phyloP scores from a whole-genome alignment of 1,139 yeast genomes.

The Nadsonia commutata region DNA sequence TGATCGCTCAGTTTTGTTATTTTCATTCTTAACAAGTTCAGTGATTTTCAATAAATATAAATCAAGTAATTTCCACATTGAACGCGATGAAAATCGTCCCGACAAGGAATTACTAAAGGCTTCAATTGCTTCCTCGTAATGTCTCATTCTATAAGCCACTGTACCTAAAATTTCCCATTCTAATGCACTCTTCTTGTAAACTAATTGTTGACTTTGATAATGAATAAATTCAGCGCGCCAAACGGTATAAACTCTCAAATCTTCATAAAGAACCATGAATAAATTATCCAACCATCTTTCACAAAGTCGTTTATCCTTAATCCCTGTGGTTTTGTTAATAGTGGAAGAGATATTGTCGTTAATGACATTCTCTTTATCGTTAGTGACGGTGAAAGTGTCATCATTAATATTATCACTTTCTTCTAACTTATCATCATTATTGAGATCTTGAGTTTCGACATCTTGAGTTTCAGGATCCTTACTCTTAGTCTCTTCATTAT shows the following conservation, averaged over 20 bases:
- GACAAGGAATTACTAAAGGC: slow-evolving; percentile 64
- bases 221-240: slow-evolving; percentile 90
- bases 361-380: slow-evolving; percentile 3
- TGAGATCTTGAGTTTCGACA: slow-evolving; percentile 1
- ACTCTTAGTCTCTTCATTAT: slow-evolving; percentile 7
- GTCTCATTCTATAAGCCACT: slow-evolving; percentile 65
- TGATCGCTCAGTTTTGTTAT: neutral
- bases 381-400: neutral
- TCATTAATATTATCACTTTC: neutral
- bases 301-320: slow-evolving; percentile 68
- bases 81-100: slow-evolving; percentile 70
- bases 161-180: slow-evolving; percentile 93
- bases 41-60: slow-evolving; percentile 28
- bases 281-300: slow-evolving; percentile 91
- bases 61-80: slow-evolving; percentile 60
- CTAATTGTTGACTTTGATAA: slow-evolving; percentile 60
- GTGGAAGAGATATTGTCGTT: neutral
- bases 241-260: slow-evolving; percentile 66
- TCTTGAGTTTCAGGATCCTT: slow-evolving; percentile 1
- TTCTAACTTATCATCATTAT: neutral
- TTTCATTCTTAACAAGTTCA: neutral
- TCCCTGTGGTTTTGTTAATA: slow-evolving; percentile 7
- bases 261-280: slow-evolving; percentile 78
- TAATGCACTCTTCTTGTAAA: slow-evolving; percentile 61
- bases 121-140: slow-evolving; percentile 63